Evolutionary conservation across 371 early-diverging fungal genomes (phyloP), one percentile per base, ranked within the genome.

Genomic region (Mortierella sp.): DNA sequence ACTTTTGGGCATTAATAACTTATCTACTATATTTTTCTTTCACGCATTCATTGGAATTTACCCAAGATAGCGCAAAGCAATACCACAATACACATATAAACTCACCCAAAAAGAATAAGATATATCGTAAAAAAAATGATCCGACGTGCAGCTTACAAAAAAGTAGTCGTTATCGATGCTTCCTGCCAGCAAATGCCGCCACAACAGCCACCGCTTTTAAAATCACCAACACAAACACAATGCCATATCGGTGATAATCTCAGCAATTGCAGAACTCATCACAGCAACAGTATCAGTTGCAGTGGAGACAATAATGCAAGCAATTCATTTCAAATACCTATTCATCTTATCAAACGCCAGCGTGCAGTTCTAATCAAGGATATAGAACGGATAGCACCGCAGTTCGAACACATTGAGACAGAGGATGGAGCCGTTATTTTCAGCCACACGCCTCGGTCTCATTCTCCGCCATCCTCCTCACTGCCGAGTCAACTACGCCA

Each of bases 291-390:
- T 23, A 23, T 6, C 19, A 60, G 23, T 13, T 32, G 9, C 40
- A 49, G 49, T 15, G 37, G n/a, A n/a, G 29, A 29, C 55, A 65
- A 26, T 55, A 49, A 28, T 31, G 29, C 23, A 28, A 8, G 40
- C 57, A 45, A 28, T 13, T 47, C 51, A 7, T 23, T 49, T 57
- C 29, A 61, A 34, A 59, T 69, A 22, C 75, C 75, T 7, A 68
- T 80, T 23, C 71, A 80, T 10, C 42, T 80, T 17, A 37, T 80
- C 29, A 66, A 68, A 42, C 70, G 74, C 7, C 70, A 68, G 26
- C 71, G 71, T 12, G 74, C 68, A 0, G 75, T 80, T 7, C 42
- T 80, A 23, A n/a, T 80, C 68, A 80, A 71, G 53, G 81, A 80
- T 49, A 61, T 80, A 7, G 75, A 74, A 42, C 42, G 66, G 29